A percentile compares a stretch with the other conserved stretches of the same genome.
Conservation (phyloP, 192 early-diverging fungal species). For the Gonapodya prolifera region DNA sequence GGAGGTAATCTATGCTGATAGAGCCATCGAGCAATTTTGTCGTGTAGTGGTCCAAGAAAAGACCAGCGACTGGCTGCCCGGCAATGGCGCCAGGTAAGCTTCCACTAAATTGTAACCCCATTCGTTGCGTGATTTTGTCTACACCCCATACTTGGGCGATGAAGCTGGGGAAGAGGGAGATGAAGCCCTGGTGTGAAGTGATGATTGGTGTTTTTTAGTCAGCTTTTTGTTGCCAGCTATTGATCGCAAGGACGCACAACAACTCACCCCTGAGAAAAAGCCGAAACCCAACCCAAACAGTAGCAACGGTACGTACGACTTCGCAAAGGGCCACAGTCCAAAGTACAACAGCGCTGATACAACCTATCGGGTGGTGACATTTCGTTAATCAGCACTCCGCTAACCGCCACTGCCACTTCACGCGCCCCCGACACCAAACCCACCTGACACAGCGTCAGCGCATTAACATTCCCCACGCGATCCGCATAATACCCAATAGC, state of each 20-base stretch:
- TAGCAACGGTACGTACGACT: neutral
- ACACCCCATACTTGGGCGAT: neutral
- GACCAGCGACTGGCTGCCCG: neutral
- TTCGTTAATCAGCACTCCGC: too few species aligned
- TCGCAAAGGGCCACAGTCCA: slow-evolving; percentile 2
- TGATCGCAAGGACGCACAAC: too few species aligned
- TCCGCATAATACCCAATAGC: slow-evolving; percentile 44
- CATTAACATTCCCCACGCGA: neutral
- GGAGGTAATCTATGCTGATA: neutral
- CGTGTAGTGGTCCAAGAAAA: neutral
- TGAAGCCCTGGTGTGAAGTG: slow-evolving; percentile 16
- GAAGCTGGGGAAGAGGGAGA: slow-evolving; percentile 24
- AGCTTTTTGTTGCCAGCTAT: too few species aligned
- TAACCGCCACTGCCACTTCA: neutral
- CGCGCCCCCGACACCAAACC: too few species aligned
- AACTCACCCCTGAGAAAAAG: neutral
- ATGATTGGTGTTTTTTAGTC: too few species aligned
- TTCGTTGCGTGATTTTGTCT: neutral
- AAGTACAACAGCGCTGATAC: neutral
- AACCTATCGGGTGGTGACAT: neutral
- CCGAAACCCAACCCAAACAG: neutral
- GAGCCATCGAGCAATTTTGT: neutral
- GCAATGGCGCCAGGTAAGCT: neutral
- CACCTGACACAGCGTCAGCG: neutral
- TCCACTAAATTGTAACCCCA: neutral